phyloP scores from a whole-genome alignment of 2,329 filamentous ascomycete genomes.

The Ophiostoma tasmaniense region DNA sequence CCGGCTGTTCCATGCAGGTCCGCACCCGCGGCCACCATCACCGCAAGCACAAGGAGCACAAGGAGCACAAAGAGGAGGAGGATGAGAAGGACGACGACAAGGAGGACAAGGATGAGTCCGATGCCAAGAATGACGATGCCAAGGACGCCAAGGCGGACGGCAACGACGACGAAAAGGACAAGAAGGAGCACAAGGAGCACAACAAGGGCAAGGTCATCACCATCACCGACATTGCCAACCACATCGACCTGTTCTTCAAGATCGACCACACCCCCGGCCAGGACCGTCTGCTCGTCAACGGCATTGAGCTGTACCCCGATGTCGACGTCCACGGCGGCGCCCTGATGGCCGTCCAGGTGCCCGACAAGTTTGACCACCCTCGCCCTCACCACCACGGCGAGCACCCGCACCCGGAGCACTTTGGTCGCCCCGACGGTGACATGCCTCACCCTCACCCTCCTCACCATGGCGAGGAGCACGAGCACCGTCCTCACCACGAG shows the following conservation, averaged over 20 bases:
- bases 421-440: not conserved
- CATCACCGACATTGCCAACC: slow-evolving; percentile 27
- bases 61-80: not conserved
- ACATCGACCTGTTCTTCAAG: slow-evolving; percentile 46
- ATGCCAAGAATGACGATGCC: too few relatives aligned
- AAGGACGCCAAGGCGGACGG: too few relatives aligned
- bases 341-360: slow-evolving; percentile 39
- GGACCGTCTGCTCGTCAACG: slow-evolving; percentile 49
- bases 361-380: slow-evolving; percentile 26
- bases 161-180: not conserved
- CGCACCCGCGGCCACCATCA: slow-evolving; percentile 18
- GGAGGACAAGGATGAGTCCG: not conserved
- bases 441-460: not conserved
- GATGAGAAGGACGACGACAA: not conserved
- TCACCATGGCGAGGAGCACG: not conserved
- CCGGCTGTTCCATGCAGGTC: slow-evolving; percentile 40
- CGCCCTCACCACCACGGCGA: not conserved
- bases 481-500: slow-evolving; percentile 8
- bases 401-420: not conserved
- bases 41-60: slow-evolving; percentile 6
- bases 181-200: not conserved
- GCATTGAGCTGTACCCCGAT: slow-evolving; percentile 50
- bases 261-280: slow-evolving; percentile 37
- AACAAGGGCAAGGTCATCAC: slow-evolving; percentile 23
- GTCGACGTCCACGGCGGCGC: slow-evolving; percentile 37